Base-by-base conservation (phyloP, 2,329 filamentous ascomycete species). In the Dactylellina drechsleri region DNA sequence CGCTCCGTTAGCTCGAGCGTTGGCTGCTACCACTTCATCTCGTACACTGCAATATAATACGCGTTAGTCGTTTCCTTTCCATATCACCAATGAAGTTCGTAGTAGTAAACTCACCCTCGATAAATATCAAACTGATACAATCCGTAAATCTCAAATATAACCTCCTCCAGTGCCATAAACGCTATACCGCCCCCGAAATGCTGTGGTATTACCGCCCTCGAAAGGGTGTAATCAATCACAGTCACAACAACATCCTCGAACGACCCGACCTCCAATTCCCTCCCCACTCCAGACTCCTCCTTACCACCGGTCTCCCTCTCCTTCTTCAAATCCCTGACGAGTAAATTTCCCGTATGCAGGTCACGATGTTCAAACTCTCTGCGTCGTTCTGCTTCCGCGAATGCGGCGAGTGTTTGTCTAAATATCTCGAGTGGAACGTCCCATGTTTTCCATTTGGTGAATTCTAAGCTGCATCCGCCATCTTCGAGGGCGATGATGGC, bases 111-210 rank as follows among this genome's bases (percentile, higher is more conserved):
- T 43, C 23, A 73, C 68, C 26, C 41, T 41, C 68, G 40, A 45
- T 73, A 73, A 18, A 73, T 73, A 47, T 73, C 61, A 62, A 73
- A 73, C 50, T 73, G 68, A 57, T 73, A 73, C 61, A 73, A 52
- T 49, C 68, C 68, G 3, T 31, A 1, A 31, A 47, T 56, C 0
- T 57, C 62, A 62, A 73, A 73, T 40, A 66, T 66, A 18, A 36
- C 62, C 18, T 66, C 61, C 28, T 60, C 61, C 40, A 66, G 36
- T 15, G 66, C 61, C 68, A 73, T 61, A 58, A n/a, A 66, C 41
- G 68, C 68, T 7, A 66, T 12, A 6, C 60, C 68, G 15, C 68
- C 68, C 1, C 56, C 68, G 31, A 54, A 20, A 23, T 66, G 61
- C 18, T 50, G 49, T 1, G 68, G 68, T 28, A 73, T 43, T 6